Evolutionary conservation across 306 rosid genomes (phyloP).

Genomic region (Pterocarpus macrocarpus): DNA sequence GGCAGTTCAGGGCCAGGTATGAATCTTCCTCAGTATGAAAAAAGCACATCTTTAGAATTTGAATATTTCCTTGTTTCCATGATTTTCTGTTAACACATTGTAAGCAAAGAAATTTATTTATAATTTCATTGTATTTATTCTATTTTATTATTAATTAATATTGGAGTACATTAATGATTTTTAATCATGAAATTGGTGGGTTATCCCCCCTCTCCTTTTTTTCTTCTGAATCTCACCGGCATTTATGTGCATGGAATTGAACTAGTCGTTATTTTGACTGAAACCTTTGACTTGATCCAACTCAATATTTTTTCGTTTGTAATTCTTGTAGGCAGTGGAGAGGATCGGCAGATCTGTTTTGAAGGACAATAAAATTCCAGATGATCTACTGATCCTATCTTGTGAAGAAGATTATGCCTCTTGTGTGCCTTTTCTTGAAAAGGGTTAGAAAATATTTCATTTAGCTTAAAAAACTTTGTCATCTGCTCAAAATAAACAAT

Average conservation of each 20-base stretch:
- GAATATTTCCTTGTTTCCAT: slow-evolving; percentile 32
- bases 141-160: slow-evolving; percentile 23
- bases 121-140: slow-evolving; percentile 6
- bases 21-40: slow-evolving; percentile 19
- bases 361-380: slow-evolving; percentile 66
- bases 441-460: slow-evolving; percentile 63
- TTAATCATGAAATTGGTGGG: slow-evolving; percentile 19
- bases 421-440: slow-evolving; percentile 83
- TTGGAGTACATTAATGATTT: slow-evolving; percentile 15
- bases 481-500: slow-evolving; percentile 30
- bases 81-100: slow-evolving; percentile 29
- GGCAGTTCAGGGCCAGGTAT: slow-evolving; percentile 88
- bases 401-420: slow-evolving; percentile 86
- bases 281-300: slow-evolving; percentile 38
- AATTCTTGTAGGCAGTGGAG: slow-evolving; percentile 69
- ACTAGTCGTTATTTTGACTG: slow-evolving; percentile 23
- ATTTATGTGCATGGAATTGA: slow-evolving; percentile 17
- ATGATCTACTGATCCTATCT: slow-evolving; percentile 82
- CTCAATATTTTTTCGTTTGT: slow-evolving; percentile 32
- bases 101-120: slow-evolving; percentile 1
- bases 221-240: not conserved
- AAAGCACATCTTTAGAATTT: slow-evolving; percentile 21
- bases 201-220: not conserved
- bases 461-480: slow-evolving; percentile 13
- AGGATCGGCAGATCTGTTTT: slow-evolving; percentile 68